Percentiles rank a stretch among this genome's conserved stretches.
Evolutionary conservation across 2,329 filamentous ascomycete genomes (phyloP).

Genomic region (Phialophora verrucosa): DNA sequence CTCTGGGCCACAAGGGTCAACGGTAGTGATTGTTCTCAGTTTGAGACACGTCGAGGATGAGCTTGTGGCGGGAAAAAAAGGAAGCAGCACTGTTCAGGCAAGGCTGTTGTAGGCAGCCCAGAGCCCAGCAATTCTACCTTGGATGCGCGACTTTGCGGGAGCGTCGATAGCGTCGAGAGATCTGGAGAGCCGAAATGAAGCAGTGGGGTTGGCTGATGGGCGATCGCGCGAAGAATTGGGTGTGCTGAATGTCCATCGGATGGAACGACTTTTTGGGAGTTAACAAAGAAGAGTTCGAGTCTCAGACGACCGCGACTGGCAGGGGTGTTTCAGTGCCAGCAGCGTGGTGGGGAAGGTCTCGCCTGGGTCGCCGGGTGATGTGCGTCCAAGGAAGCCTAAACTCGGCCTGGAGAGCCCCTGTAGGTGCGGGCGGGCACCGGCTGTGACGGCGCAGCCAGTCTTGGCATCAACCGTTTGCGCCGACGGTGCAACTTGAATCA

Average conservation of each 20-base stretch:
- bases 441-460: slow-evolving; percentile 12
- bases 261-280: slow-evolving; percentile 1
- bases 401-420: slow-evolving; percentile 2
- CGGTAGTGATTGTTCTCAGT: neutral
- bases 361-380: slow-evolving; percentile 12
- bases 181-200: slow-evolving; percentile 2
- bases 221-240: neutral
- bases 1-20: neutral
- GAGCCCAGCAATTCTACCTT: neutral
- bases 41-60: slow-evolving; percentile 7
- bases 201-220: neutral
- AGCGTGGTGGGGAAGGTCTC: slow-evolving; percentile 11
- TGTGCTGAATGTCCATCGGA: neutral
- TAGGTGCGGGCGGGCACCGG: neutral
- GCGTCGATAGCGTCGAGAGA: neutral
- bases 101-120: neutral
- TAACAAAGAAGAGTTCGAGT: slow-evolving; percentile 14
- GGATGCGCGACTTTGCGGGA: neutral
- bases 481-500: slow-evolving; percentile 12
- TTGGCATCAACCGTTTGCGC: slow-evolving; percentile 11
- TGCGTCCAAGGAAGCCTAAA: slow-evolving; percentile 7
- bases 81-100: neutral
- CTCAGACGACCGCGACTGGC: slow-evolving; percentile 4
- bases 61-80: neutral
- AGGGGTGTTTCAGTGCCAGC: slow-evolving; percentile 16